phyloP scores from a whole-genome alignment of 306 rosid genomes.

The Gynostemma pentaphyllum region DNA sequence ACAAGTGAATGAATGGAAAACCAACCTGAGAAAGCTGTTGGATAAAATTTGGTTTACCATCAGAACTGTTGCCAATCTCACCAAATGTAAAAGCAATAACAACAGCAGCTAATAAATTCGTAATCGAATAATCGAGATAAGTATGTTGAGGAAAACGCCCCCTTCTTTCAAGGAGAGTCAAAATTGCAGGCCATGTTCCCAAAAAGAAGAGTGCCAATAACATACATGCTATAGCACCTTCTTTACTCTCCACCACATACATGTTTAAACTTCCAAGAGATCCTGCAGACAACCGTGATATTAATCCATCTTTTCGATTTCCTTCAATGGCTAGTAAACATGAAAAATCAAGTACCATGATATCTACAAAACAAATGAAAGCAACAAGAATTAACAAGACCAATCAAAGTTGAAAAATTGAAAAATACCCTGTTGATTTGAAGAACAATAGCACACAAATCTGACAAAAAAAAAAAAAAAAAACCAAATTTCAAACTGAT shows the following conservation, averaged over 20 bases:
- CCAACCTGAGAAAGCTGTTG: constrained; percentile 62
- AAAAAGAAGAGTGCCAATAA: constrained; percentile 49
- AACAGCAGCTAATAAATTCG: constrained; percentile 75
- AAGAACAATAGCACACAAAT: no score
- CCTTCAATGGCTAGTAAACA: no score
- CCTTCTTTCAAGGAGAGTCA: constrained; percentile 63
- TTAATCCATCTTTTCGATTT: constrained; percentile 1
- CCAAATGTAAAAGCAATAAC: constrained; percentile 81
- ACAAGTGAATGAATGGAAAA: neutral
- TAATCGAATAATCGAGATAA: constrained; percentile 73
- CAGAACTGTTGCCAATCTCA: constrained; percentile 52
- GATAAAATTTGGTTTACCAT: constrained; percentile 39
- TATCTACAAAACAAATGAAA: no score
- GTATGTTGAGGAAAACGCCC: constrained; percentile 98
- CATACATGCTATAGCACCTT: constrained; percentile 83
- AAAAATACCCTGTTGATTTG: no score
- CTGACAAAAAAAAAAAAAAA: no score
- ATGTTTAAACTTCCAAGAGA: constrained; percentile 32
- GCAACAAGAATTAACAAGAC: no score
- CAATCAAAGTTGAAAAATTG: no score
- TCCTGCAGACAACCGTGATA: no score
- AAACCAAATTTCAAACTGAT: no score
- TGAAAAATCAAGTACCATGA: neutral
- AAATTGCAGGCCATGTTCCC: constrained; percentile 87
- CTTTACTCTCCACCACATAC: constrained; percentile 84